Evolutionary conservation across 371 early-diverging fungal genomes (phyloP).

Genomic region (Syncephalastrum monosporum): DNA sequence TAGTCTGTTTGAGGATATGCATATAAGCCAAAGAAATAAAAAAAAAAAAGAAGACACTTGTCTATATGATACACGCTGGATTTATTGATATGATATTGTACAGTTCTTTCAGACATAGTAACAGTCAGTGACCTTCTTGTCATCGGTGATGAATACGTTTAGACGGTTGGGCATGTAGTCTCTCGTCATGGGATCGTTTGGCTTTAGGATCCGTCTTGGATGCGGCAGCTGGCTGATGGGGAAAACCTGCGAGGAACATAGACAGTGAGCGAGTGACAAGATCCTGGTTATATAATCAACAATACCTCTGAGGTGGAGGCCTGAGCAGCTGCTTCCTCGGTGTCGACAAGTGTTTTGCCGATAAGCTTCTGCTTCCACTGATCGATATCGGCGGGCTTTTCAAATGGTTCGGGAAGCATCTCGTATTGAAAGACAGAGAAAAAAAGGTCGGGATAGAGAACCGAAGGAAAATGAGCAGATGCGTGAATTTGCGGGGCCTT

Average conservation of each 20-base stretch:
- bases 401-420: background rate
- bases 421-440: background rate
- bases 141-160: slow-evolving; percentile 9
- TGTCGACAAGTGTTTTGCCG: slow-evolving; percentile 14
- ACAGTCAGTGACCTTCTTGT: slow-evolving; percentile 6
- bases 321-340: slow-evolving; percentile 7
- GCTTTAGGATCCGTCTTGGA: slow-evolving; percentile 3
- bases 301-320: background rate
- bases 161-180: slow-evolving; percentile 12
- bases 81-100: slow-evolving; percentile 2
- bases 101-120: slow-evolving; percentile 8
- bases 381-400: slow-evolving; percentile 5
- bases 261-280: background rate
- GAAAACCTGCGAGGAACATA: background rate
- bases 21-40: too few species aligned
- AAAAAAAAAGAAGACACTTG: too few species aligned
- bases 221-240: slow-evolving; percentile 6
- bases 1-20: too few species aligned
- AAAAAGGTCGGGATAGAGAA: background rate
- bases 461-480: too few species aligned
- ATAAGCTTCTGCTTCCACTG: slow-evolving; percentile 16
- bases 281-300: background rate
- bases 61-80: background rate
- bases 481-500: too few species aligned
- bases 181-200: slow-evolving; percentile 10